Conservation (phyloP, 176 grass and related monocot genomes). For the Rhynchospora pubera region DNA sequence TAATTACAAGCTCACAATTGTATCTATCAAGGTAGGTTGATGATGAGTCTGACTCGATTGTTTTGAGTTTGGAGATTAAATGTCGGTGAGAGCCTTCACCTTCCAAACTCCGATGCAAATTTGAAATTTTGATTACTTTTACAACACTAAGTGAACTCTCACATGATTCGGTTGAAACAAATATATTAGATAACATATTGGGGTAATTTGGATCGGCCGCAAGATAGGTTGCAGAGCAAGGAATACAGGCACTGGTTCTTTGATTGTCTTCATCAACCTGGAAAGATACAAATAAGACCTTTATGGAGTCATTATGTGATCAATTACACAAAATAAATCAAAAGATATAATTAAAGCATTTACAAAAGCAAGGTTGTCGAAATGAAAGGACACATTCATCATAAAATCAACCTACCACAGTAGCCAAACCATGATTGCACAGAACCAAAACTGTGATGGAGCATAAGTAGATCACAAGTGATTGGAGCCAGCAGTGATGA, state of each 20-base stretch:
- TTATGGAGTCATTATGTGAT: not conserved
- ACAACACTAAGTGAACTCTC: constrained; percentile 18
- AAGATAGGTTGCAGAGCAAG: constrained; percentile 38
- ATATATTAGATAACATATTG: constrained; percentile 12
- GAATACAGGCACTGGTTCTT: constrained; percentile 26
- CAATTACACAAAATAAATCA: not conserved
- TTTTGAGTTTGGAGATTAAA: constrained; percentile 49
- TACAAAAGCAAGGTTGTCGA: not conserved
- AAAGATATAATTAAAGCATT: not conserved
- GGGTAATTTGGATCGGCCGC: constrained; percentile 14
- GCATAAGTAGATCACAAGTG: not conserved
- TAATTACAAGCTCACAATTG: constrained; percentile 51
- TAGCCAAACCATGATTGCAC: not conserved
- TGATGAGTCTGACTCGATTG: constrained; percentile 20
- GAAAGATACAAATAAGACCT: not conserved
- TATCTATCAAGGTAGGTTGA: constrained; percentile 32
- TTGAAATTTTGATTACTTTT: constrained; percentile 21
- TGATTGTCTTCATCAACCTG: constrained; percentile 2
- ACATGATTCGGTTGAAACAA: constrained; percentile 31
- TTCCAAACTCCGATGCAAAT: constrained; percentile 33
- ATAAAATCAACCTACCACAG: not conserved
- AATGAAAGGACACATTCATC: not conserved
- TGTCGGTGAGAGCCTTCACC: constrained; percentile 83
- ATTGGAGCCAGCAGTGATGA: not conserved
- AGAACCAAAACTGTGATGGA: not conserved